Evolutionary conservation across 768 basidiomycete species (phyloP).

Genomic region (Saitozyma podzolica): DNA sequence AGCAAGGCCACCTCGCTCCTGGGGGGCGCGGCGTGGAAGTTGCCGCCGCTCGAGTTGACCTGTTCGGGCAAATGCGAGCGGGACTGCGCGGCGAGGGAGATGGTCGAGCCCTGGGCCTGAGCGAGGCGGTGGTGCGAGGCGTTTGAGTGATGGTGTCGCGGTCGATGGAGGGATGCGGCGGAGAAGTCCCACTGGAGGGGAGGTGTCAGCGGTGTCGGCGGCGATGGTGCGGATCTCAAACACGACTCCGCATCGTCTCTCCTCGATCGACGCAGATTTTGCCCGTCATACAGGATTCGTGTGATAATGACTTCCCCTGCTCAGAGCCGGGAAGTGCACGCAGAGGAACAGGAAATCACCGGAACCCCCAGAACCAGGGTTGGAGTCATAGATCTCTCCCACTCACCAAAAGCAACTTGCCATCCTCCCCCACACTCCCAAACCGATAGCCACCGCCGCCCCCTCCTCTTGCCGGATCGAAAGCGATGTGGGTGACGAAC

Average conservation of each 20-base stretch:
- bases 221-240: too few relatives aligned
- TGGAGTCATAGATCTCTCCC: slow-evolving; percentile 14
- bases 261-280: too few relatives aligned
- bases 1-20: slow-evolving; percentile 85
- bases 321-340: too few relatives aligned
- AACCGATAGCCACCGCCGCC: slow-evolving; percentile 91
- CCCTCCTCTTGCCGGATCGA: slow-evolving; percentile 76
- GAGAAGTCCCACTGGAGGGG: slow-evolving; percentile 84
- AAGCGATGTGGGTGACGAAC: slow-evolving; percentile 84
- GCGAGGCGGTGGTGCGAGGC: slow-evolving; percentile 67
- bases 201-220: not conserved
- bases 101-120: slow-evolving; percentile 66
- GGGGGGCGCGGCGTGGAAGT: slow-evolving; percentile 83
- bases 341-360: too few relatives aligned
- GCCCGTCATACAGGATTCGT: too few relatives aligned
- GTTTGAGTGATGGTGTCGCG: slow-evolving; percentile 60
- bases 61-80: slow-evolving; percentile 54
- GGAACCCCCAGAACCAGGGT: not conserved
- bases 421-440: slow-evolving; percentile 94
- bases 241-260: too few relatives aligned
- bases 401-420: slow-evolving; percentile 82
- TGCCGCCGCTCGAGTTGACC: slow-evolving; percentile 33
- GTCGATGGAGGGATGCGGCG: slow-evolving; percentile 82
- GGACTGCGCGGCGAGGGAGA: slow-evolving; percentile 67
- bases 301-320: too few relatives aligned